A percentile compares a stretch with the other conserved stretches of the same genome.
These are phyloP conservation scores for Fonsecaea erecta DNA, from an alignment of 2,329 filamentous ascomycete genomes.

Conservation along the genomic window DNA sequence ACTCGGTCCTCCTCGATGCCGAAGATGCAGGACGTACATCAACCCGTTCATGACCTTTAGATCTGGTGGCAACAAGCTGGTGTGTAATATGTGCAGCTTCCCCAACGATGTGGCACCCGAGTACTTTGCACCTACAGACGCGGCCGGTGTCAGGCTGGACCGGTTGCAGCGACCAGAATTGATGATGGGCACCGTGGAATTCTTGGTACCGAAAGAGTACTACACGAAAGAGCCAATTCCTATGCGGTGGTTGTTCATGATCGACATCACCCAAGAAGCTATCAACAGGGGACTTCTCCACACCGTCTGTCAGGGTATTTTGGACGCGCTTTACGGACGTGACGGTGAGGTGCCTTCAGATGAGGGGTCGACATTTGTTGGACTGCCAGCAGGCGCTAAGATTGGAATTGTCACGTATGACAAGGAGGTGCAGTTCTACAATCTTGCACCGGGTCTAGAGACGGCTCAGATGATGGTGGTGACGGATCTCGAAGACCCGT, in stretches of 20 bases:
- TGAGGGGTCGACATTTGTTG: conserved; percentile 59
- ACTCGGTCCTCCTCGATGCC: conserved; percentile 83
- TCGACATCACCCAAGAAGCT: conserved; percentile 91
- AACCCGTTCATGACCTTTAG: conserved; percentile 99
- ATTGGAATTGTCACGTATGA: conserved; percentile 96
- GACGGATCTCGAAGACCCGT: conserved; percentile 95
- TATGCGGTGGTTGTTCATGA: conserved; percentile 83
- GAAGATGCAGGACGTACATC: conserved; percentile 92
- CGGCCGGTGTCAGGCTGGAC: conserved; percentile 84
- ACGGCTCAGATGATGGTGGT: conserved; percentile 98
- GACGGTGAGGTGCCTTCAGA: conserved; percentile 58
- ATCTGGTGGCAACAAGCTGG: conserved; percentile 91
- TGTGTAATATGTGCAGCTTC: conserved; percentile 97
- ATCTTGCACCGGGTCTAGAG: conserved; percentile 78
- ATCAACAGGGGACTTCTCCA: conserved; percentile 89
- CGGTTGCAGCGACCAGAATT: conserved; percentile 87
- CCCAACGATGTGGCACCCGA: conserved; percentile 91
- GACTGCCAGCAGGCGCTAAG: conserved; percentile 77
- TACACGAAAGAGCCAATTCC: conserved; percentile 94
- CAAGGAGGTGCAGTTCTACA: conserved; percentile 97
- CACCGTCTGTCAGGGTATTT: conserved; percentile 86
- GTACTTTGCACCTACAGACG: conserved; percentile 91
- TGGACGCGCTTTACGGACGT: conserved; percentile 79
- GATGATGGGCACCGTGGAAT: conserved; percentile 90
- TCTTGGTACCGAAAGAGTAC: conserved; percentile 96